Evolutionary conservation across 73 alveolate species (phyloP).

Genomic region (Paramecium octaurelia): DNA sequence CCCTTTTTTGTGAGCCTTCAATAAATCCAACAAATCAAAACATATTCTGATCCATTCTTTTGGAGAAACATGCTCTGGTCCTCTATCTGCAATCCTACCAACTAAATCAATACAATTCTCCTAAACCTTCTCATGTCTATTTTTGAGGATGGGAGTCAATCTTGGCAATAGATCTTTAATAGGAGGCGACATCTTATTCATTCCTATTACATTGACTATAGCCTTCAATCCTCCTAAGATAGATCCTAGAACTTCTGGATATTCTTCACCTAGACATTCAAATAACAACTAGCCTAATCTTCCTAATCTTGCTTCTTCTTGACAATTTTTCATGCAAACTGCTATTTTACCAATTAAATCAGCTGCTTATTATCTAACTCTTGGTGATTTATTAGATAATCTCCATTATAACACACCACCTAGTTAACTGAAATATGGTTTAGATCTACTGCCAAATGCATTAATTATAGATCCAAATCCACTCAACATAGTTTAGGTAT

Average conservation of each 20-base stretch:
- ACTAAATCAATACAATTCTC: constrained; percentile 97
- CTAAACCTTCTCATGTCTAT: constrained; percentile 99
- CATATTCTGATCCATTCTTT: constrained; percentile 99
- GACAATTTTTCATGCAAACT: constrained; percentile 95
- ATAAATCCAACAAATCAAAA: constrained; percentile 98
- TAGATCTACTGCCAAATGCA: constrained; percentile 96
- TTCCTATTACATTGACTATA: constrained; percentile 98
- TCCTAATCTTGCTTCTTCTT: constrained; percentile 98
- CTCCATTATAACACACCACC: constrained; percentile 99
- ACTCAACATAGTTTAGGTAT: constrained; percentile 94
- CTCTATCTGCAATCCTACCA: constrained; percentile 99
- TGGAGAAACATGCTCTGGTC: constrained; percentile 98
- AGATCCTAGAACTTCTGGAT: constrained; percentile 99
- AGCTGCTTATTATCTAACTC: constrained; percentile 99
- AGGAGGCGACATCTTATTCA: constrained; percentile 99
- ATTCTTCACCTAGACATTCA: constrained; percentile 99
- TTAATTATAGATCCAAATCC: constrained; percentile 99
- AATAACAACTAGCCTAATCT: constrained; percentile 90
- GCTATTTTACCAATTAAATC: constrained; percentile 98
- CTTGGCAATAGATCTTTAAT: constrained; percentile 99
- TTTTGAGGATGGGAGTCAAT: constrained; percentile 98
- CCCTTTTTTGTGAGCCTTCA: constrained; percentile 98
- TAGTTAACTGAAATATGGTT: constrained; percentile 95
- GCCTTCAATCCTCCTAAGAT: constrained; percentile 98
- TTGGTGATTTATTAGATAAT: constrained; percentile 95